Evolutionary conservation across 2,329 filamentous ascomycete genomes (phyloP).

Genomic region (Alternaria hordeiaustralica): DNA sequence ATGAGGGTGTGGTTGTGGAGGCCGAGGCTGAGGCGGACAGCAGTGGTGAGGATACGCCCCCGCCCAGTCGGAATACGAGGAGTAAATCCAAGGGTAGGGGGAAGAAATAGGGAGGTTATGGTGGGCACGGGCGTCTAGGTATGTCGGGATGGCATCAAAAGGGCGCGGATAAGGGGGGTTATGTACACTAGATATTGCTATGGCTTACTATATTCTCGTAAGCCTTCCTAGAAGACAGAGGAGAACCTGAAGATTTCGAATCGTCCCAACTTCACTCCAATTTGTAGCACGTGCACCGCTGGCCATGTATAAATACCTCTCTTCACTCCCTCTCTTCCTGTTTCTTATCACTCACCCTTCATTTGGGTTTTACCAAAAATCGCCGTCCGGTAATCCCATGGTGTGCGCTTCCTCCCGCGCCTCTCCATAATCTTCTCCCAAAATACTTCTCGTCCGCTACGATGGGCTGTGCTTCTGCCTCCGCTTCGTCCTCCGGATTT

Average conservation of each 20-base stretch:
- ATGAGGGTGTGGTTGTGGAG: conserved; percentile 26
- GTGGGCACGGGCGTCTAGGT: background rate
- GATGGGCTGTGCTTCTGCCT: background rate
- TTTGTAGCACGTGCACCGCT: background rate
- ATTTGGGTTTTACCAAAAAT: background rate
- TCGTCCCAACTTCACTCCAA: background rate
- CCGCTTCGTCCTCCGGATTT: background rate
- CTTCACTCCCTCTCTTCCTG: background rate
- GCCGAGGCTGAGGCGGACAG: conserved; percentile 12
- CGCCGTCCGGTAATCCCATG: no score
- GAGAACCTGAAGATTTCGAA: background rate
- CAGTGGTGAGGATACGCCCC: conserved; percentile 28
- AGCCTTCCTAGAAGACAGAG: background rate
- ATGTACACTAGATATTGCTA: background rate
- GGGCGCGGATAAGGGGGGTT: background rate
- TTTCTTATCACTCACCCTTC: background rate
- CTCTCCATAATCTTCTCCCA: background rate
- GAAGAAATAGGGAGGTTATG: conserved; percentile 38
- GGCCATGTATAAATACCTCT: background rate
- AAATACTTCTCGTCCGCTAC: no score
- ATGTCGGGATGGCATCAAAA: background rate
- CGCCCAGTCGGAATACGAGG: conserved; percentile 49
- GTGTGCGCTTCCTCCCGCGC: background rate
- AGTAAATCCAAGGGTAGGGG: conserved; percentile 51
- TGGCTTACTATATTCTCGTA: background rate